Base-by-base conservation (phyloP, 1,139 yeast species). In the Candida sp. region DNA sequence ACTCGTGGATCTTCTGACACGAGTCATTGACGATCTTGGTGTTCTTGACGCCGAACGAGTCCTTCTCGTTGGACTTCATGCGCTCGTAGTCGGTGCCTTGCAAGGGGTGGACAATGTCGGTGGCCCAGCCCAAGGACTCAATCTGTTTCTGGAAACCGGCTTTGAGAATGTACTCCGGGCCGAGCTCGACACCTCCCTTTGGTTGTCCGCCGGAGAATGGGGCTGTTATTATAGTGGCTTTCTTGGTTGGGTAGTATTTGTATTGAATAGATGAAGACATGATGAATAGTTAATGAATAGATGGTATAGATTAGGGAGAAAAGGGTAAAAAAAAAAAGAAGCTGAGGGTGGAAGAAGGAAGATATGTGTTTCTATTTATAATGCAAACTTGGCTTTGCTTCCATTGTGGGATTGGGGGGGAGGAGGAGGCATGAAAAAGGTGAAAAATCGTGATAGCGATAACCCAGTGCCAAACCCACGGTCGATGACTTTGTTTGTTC, bases 141-240 rank as follows among this genome's bases (percentile, higher is more conserved):
- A 93, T 67, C 60, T 88, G 89, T 37, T 78, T 61, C 54, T 83
- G 75, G 52, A 93, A 78, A 3, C 97, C 97, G 51, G 85, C 83
- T 56, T 86, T 81, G 49, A 91, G 69, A 56, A 93, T 77, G 66
- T 83, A 87, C 55, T 86, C 83, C n/a, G 99, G 98, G 30, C 98
- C 99, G 52, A 85, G 81, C 63, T 93, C 98, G 39, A 93, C 98
- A 50, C 99, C 99, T 34, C 87, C 83, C 63, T 90, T 89, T 48
- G 93, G 96, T 70, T 93, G 99, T 53, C 99, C 99, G n/a, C 98
- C 98, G 35, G 93, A 85, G 67, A 92, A 92, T 49, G 98, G 97
- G 0, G 97, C 97, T 28, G 86, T 78, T 58, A 92, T 83, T 51
- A 92, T 73, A 23, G 90, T 80, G 31, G 84, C 81, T 54, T 82